These are phyloP conservation scores for Xylaria sp. DNA, from an alignment of 2,329 filamentous ascomycete species.

Conservation along the genomic window DNA sequence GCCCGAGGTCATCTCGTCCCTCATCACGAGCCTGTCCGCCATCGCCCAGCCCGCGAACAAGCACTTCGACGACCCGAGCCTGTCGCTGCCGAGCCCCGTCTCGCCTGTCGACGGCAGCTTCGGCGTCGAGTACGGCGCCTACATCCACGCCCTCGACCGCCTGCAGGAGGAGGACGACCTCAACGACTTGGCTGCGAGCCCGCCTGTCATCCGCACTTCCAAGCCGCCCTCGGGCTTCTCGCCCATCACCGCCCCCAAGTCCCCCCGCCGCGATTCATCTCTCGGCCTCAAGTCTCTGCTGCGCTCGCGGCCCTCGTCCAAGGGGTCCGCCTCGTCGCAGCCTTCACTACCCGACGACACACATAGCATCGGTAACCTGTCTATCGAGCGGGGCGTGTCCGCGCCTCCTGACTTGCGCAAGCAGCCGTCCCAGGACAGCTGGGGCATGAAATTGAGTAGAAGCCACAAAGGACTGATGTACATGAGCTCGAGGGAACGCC, in stretches of 20 bases:
- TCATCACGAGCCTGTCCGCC: slow-evolving; percentile 76
- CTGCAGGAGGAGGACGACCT: slow-evolving; percentile 61
- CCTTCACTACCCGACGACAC: slow-evolving; percentile 68
- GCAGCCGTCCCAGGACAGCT: slow-evolving; percentile 69
- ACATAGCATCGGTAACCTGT: slow-evolving; percentile 72
- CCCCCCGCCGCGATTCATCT: slow-evolving; percentile 59
- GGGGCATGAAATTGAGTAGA: slow-evolving; percentile 67
- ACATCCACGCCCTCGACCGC: slow-evolving; percentile 63
- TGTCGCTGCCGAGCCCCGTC: slow-evolving; percentile 53
- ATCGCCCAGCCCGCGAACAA: slow-evolving; percentile 74
- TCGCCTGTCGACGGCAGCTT: slow-evolving; percentile 64
- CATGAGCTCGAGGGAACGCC: slow-evolving; percentile 76
- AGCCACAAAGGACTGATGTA: slow-evolving; percentile 73
- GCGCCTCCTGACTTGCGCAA: slow-evolving; percentile 62
- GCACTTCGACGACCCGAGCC: slow-evolving; percentile 71
- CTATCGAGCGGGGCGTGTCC: slow-evolving; percentile 67
- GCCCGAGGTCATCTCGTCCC: slow-evolving; percentile 75
- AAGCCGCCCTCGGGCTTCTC: slow-evolving; percentile 84
- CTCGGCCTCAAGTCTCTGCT: slow-evolving; percentile 70
- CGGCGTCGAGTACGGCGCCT: slow-evolving; percentile 79
- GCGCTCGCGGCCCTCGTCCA: slow-evolving; percentile 70
- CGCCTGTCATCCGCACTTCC: slow-evolving; percentile 83
- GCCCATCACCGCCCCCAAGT: slow-evolving; percentile 72
- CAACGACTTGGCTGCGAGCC: slow-evolving; percentile 69
- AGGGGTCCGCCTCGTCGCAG: slow-evolving; percentile 63